These are phyloP conservation scores for Omphalotus guepiniiformis DNA, from an alignment of 768 basidiomycete genomes.

Conservation along the genomic window DNA sequence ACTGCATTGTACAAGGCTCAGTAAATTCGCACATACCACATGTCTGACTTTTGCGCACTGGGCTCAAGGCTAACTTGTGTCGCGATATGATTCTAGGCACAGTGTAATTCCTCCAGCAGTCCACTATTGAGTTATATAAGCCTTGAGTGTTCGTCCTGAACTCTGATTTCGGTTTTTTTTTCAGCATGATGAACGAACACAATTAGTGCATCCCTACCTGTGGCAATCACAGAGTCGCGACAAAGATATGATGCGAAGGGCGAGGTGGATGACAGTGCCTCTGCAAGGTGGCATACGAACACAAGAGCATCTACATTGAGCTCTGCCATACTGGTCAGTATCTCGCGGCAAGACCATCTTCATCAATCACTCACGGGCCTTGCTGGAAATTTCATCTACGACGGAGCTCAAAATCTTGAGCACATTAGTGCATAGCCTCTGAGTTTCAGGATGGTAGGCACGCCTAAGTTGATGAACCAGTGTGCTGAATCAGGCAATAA, in stretches of 20 bases:
- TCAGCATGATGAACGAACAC: constrained; percentile 3
- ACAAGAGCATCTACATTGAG: constrained; percentile 31
- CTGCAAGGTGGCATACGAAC: constrained; percentile 46
- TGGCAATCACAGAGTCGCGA: constrained; percentile 29
- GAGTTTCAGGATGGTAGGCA: constrained; percentile 49
- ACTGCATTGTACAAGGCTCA: not conserved
- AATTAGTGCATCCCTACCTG: constrained; percentile 27
- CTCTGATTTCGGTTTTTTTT: constrained; percentile 28
- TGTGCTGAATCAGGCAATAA: constrained; percentile 23
- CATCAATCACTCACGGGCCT: constrained; percentile 30
- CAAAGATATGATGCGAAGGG: constrained; percentile 41
- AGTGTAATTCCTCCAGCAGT: constrained; percentile 50
- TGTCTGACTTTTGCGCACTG: constrained; percentile 14
- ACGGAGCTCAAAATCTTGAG: constrained; percentile 36
- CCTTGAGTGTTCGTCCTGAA: constrained; percentile 40
- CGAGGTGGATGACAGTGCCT: constrained; percentile 42
- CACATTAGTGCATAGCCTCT: constrained; percentile 39
- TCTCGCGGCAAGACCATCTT: not conserved
- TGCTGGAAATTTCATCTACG: constrained; percentile 24
- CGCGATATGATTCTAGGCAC: constrained; percentile 30
- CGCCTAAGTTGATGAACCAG: constrained; percentile 39
- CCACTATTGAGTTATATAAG: constrained; percentile 43
- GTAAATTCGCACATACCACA: constrained; percentile 19
- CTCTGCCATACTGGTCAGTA: constrained; percentile 17
- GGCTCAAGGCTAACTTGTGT: constrained; percentile 16